These are phyloP conservation scores for Aeschynomene evenia DNA, from an alignment of 306 rosid genomes.

Conservation along the genomic window DNA sequence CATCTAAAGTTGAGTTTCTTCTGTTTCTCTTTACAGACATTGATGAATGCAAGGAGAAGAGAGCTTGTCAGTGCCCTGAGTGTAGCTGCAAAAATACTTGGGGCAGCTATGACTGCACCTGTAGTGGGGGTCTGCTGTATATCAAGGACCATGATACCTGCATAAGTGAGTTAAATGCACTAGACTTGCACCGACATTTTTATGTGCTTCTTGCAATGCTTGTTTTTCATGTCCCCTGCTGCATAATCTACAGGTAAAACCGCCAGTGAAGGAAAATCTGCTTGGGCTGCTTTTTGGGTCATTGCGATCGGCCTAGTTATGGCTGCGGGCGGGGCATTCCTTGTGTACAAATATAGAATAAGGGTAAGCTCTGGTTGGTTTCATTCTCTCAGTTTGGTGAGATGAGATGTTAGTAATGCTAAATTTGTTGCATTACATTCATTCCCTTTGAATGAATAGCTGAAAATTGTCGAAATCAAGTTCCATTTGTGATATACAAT, in stretches of 20 bases:
- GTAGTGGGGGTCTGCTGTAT: slow-evolving; percentile 84
- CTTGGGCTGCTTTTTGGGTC: slow-evolving; percentile 91
- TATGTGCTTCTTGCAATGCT: neutral
- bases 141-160: slow-evolving; percentile 93
- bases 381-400: slow-evolving; percentile 21
- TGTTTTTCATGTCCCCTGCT: slow-evolving; percentile 11
- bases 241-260: slow-evolving; percentile 70
- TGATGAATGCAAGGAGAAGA: slow-evolving; percentile 87
- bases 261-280: slow-evolving; percentile 63
- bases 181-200: neutral
- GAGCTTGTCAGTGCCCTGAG: slow-evolving; percentile 94
- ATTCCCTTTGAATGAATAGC: neutral
- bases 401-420: slow-evolving; percentile 15
- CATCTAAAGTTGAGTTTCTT: slow-evolving; percentile 19
- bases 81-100: slow-evolving; percentile 97
- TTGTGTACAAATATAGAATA: slow-evolving; percentile 93
- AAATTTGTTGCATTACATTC: slow-evolving; percentile 11
- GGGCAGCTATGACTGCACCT: slow-evolving; percentile 94
- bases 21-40: slow-evolving; percentile 53
- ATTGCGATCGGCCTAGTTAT: slow-evolving; percentile 70
- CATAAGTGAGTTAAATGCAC: slow-evolving; percentile 73
- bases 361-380: slow-evolving; percentile 76
- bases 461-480: neutral
- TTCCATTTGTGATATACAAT: neutral
- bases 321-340: slow-evolving; percentile 88